A percentile compares a stretch with the other conserved stretches of the same genome.
Conservation (phyloP, 257 asterid species). For the Forsythia suspensa region DNA sequence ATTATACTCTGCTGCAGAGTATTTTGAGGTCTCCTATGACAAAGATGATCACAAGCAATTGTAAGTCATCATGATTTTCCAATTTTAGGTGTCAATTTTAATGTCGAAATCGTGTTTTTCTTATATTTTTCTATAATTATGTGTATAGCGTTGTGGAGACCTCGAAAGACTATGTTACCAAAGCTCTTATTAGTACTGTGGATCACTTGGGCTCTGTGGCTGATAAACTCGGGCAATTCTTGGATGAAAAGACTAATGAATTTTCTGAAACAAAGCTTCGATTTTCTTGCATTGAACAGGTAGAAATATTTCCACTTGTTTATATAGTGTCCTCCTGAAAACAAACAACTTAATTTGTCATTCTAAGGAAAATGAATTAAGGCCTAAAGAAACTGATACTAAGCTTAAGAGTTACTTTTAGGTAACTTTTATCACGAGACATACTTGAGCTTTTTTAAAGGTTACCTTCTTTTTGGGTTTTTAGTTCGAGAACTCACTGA, state of each 20-base stretch:
- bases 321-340: neutral
- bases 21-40: conserved; percentile 57
- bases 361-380: neutral
- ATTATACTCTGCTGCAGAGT: conserved; percentile 74
- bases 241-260: conserved; percentile 56
- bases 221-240: conserved; percentile 52
- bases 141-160: conserved; percentile 55
- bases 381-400: neutral
- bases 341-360: neutral
- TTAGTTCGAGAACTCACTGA: neutral
- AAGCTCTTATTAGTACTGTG: conserved; percentile 73
- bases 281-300: conserved; percentile 60
- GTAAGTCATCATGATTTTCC: conserved; percentile 33
- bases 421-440: neutral
- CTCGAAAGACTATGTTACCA: conserved; percentile 56
- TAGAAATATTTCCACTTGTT: conserved; percentile 2
- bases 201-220: conserved; percentile 85
- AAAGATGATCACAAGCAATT: conserved; percentile 51
- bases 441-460: neutral
- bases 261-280: conserved; percentile 42
- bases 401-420: neutral
- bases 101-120: neutral
- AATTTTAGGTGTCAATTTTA: neutral
- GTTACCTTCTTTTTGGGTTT: neutral
- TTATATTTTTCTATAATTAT: neutral